A percentile compares a stretch with the other conserved stretches of the same genome.
Conservation (phyloP, 495 filamentous ascomycete species). For the Aspergillus campestris region DNA sequence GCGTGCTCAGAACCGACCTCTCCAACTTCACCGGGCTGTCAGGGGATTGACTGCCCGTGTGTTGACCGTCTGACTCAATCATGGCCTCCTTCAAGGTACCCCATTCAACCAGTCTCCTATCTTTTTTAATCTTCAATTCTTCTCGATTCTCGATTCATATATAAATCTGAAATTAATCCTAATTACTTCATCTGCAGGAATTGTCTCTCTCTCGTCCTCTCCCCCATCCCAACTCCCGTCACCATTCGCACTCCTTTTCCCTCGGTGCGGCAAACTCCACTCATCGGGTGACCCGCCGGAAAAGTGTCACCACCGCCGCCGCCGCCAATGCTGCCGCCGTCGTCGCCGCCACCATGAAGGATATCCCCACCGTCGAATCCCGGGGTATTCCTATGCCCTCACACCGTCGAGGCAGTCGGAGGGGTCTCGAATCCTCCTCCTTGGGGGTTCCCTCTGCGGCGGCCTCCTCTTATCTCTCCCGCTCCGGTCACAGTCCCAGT, state of each 20-base stretch:
- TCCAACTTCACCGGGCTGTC: conserved; percentile 21
- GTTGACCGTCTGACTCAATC: conserved; percentile 17
- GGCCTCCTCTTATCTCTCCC: conserved; percentile 36
- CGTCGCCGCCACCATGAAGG: conserved; percentile 65
- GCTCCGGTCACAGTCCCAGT: conserved; percentile 46
- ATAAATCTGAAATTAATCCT: neutral
- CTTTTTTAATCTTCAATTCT: conserved; percentile 1
- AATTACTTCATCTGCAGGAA: conserved; percentile 25
- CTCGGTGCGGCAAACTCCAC: conserved; percentile 68
- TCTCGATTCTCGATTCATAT: neutral
- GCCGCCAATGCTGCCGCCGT: conserved; percentile 67
- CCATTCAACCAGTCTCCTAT: no score
- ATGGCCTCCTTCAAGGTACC: conserved; percentile 44
- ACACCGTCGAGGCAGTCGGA: conserved; percentile 39
- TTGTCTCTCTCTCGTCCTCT: conserved; percentile 39
- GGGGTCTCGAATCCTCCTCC: conserved; percentile 38
- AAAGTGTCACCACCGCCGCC: conserved; percentile 78
- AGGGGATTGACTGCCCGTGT: conserved; percentile 26
- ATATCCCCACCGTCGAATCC: conserved; percentile 40
- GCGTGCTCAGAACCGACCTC: neutral
- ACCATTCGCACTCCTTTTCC: conserved; percentile 76
- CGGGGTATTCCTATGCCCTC: conserved; percentile 25
- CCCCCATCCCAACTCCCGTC: conserved; percentile 49
- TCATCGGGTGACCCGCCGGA: conserved; percentile 84
- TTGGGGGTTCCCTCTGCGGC: conserved; percentile 29